Percentiles rank a stretch among this genome's conserved stretches.
phyloP scores from a whole-genome alignment of 2,329 filamentous ascomycete genomes.

The Colletotrichum camelliae region DNA sequence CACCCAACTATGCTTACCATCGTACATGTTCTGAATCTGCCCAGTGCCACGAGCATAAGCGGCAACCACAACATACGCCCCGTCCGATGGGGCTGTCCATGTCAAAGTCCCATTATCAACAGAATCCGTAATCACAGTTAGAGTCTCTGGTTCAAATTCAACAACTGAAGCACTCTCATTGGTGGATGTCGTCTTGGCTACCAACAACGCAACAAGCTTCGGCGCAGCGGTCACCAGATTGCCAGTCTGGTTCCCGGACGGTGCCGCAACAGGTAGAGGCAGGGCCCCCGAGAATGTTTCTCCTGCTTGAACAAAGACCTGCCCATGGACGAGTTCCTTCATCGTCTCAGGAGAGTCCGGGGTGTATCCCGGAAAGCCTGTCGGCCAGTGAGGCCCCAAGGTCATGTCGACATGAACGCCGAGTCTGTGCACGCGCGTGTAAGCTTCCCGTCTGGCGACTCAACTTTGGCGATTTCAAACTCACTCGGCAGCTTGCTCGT shows the following conservation, averaged over 20 bases:
- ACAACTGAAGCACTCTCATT: not conserved
- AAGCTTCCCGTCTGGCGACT: rapidly evolving
- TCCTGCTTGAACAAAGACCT: not conserved
- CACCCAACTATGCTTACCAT: not conserved
- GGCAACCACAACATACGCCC: rapidly evolving
- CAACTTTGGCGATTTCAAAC: not conserved
- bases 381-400: not conserved
- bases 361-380: not conserved
- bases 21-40: not conserved
- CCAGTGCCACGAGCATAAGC: not conserved
- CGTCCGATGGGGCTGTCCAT: not conserved
- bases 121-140: not conserved
- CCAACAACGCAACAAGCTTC: not conserved
- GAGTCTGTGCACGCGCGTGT: not conserved
- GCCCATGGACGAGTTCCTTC: not conserved
- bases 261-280: not conserved
- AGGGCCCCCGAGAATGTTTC: not conserved
- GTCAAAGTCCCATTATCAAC: not conserved
- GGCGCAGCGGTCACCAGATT: not conserved
- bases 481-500: not conserved
- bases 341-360: not conserved
- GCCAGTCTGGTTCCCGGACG: not conserved
- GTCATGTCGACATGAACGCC: not conserved
- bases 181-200: not conserved
- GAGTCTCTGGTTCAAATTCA: not conserved